Conservation (phyloP, 495 filamentous ascomycete genomes). For the Trichocladium uniseriatum region DNA sequence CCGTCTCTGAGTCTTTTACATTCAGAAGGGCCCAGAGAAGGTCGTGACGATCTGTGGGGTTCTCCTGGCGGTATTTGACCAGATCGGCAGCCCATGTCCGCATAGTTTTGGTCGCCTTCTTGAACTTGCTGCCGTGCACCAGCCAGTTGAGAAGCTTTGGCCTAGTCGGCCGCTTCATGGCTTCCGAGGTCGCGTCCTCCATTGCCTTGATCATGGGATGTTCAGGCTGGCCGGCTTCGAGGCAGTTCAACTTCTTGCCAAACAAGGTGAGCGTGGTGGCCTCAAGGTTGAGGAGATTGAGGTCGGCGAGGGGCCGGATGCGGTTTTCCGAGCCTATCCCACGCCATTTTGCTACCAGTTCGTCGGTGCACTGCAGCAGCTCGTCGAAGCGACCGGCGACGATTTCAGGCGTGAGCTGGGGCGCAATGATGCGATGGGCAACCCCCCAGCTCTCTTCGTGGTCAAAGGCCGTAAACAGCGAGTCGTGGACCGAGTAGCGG, state of each 20-base stretch:
- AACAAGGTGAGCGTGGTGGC: conserved; percentile 53
- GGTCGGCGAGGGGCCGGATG: conserved; percentile 52
- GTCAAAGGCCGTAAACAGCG: conserved; percentile 60
- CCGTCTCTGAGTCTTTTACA: conserved; percentile 57
- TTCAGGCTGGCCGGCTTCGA: conserved; percentile 41
- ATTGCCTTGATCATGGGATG: conserved; percentile 59
- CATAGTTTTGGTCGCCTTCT: conserved; percentile 44
- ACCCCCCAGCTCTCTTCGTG: conserved; percentile 58
- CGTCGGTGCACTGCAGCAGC: conserved; percentile 55
- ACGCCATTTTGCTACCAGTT: conserved; percentile 63
- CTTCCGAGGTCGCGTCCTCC: conserved; percentile 51
- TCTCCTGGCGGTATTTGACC: conserved; percentile 45
- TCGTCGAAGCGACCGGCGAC: conserved; percentile 54
- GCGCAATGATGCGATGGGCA: conserved; percentile 61
- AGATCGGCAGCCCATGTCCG: conserved; percentile 47
- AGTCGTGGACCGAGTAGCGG: conserved; percentile 49
- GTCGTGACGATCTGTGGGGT: conserved; percentile 55
- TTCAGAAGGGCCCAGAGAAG: conserved; percentile 58
- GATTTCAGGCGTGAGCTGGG: conserved; percentile 54
- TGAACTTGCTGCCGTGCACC: conserved; percentile 45
- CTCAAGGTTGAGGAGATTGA: conserved; percentile 64
- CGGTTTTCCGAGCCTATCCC: conserved; percentile 40
- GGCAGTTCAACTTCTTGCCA: conserved; percentile 59
- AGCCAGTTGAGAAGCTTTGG: conserved; percentile 48
- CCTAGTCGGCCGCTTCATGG: conserved; percentile 45